Base-by-base conservation (phyloP, 1,284 basidiomycete genomes). In the Gymnopus androsaceus region DNA sequence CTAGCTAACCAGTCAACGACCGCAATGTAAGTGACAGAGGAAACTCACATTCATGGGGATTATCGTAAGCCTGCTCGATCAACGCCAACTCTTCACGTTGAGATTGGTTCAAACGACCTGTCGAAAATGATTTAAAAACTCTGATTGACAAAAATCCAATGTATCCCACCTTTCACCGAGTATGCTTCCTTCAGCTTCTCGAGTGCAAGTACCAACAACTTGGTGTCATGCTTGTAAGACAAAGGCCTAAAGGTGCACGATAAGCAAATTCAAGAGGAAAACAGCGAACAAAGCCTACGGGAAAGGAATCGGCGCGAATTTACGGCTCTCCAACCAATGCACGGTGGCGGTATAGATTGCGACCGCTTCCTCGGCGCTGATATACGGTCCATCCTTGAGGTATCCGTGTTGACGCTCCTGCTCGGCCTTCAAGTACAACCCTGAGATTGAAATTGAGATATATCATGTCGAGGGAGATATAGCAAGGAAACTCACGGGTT, bases 111-210 rank as follows among this genome's bases (percentile, higher is more conserved):
- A 98, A 77, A 62, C 95, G 92, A 46, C 85, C 77, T 72, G 50
- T 5, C 27, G 50, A 48, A 15, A 23, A 55, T 38, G 17, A 53
- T 23, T 25, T 55, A 14, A 9, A 4, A 36, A 30, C 21, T 30
- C 34, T 8, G n/a, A 14, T 27, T 9, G n/a, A 25, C 34, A 41
- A 55, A 14, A 60, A 42, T 63, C 57, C 33, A 55, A 67, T 23
- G 17, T 14, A 28, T 67, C 47, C 65, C 47, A 62, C 90, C 95
- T 73, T 98, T 95, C 40, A 98, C 95, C n/a, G 90, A 94, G 73
- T 98, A 98, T 5, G 95, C 95, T 73, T 98, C 95, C 76, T 98
- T 98, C 66, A 98, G 75, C 72, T 96, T 97, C 76, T 98, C 95
- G 28, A 98, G 82, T 0, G 95, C 95, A 34, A 98, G 80, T 3